Evolutionary conservation across 2,329 filamentous ascomycete species (phyloP), one percentile per base, ranked within the genome.

Genomic region (Ophiostoma pallidulum): DNA sequence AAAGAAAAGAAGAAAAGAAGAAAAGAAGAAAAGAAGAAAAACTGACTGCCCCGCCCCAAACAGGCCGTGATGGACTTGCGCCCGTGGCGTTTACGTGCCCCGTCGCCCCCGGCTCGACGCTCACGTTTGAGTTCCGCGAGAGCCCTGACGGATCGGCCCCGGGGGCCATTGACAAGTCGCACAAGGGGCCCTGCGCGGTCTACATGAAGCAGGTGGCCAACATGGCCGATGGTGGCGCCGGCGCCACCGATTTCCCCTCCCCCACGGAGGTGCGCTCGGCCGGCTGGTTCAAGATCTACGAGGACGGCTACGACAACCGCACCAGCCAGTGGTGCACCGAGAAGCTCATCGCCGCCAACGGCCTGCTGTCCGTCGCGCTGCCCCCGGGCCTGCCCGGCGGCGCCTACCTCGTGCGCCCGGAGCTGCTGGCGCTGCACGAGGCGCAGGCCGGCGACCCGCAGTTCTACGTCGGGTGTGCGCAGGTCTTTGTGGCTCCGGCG

Each of bases 251-350:
- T n/a, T n/a, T n/a, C n/a, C n/a, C n/a, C n/a, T n/a, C 59, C 19
- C 66, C 71, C 53, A 62, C 74, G 12, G 78, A 78, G 42, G 66
- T 72, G 20, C 83, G 84, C 4, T 22, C 51, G 10, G 66, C 70
- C 43, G 84, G 84, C 33, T 90, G 84, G 85, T 85, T 89, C 72
- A 88, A 88, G 71, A 59, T 89, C 59, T 86, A 74, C 70, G 75
- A 85, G 49, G 73, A 82, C 44, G 82, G 80, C 39, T 86, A 84
- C 63, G 71, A 84, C 56, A 60, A 65, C 5, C 55, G 60, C 5
- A 67, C 68, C 2, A 61, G 67, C 24, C 67, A 77, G 60, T 89
- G 84, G 82, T 87, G 84, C 64, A 82, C 80, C 3, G 77, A 86
- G 58, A 78, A 77, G 51, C 69, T 89, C 50, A 82, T 82, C 50